These are phyloP conservation scores for Colletotrichum sp. DNA, from an alignment of 2,329 filamentous ascomycete genomes.

Conservation along the genomic window DNA sequence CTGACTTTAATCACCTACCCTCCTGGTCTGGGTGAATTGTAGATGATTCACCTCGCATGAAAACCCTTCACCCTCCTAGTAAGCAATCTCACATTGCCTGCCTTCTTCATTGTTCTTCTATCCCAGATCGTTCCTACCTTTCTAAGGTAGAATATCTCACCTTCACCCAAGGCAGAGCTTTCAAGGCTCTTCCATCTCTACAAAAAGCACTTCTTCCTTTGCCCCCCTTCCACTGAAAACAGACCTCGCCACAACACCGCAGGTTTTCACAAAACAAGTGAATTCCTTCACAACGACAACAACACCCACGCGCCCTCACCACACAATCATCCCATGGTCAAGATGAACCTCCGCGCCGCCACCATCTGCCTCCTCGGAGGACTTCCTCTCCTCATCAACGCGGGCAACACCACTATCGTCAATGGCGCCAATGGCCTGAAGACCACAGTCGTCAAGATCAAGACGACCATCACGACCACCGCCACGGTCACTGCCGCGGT, in stretches of 20 bases:
- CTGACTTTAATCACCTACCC: not conserved
- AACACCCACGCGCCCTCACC: rapidly evolving
- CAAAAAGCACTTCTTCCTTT: not conserved
- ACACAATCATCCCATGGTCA: not conserved
- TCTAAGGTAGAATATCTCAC: not conserved
- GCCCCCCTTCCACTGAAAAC: not conserved
- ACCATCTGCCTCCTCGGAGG: not conserved
- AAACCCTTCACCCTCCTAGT: too few relatives aligned
- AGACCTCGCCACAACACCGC: not conserved
- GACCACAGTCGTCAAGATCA: not conserved
- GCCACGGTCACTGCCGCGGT: not conserved
- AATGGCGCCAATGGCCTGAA: not conserved
- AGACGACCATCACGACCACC: not conserved
- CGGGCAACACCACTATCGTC: not conserved
- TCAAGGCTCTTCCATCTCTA: not conserved
- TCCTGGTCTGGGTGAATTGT: not conserved
- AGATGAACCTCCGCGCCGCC: not conserved
- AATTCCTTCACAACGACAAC: not conserved
- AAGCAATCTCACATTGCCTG: not conserved
- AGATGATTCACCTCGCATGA: not conserved
- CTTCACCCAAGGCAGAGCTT: not conserved
- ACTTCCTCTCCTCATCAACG: not conserved
- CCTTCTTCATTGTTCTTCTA: not conserved
- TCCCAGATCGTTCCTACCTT: not conserved
- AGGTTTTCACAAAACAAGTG: not conserved